phyloP scores from a whole-genome alignment of 2,329 filamentous ascomycete genomes.

The Fusarium phyllophilum region DNA sequence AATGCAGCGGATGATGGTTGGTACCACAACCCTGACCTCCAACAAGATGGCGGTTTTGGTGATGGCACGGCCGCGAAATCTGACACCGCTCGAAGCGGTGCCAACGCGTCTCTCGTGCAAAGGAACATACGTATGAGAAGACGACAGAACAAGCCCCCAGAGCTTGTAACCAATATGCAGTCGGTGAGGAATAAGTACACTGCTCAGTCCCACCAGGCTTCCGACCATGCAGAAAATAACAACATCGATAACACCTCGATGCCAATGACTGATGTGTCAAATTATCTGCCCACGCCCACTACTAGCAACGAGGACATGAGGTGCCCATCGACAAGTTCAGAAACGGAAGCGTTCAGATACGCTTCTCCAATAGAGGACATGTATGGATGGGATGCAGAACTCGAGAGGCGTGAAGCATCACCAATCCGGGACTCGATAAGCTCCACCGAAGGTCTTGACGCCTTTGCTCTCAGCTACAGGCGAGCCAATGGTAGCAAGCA shows the following conservation, averaged over 20 bases:
- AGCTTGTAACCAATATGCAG: conserved; percentile 7
- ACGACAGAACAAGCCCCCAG: conserved; percentile 26
- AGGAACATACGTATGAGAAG: conserved; percentile 41
- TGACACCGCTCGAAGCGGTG: conserved; percentile 25
- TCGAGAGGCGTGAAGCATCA: conserved; percentile 30
- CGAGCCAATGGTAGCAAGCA: conserved; percentile 42
- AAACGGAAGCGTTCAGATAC: conserved; percentile 25
- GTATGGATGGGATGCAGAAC: conserved; percentile 66
- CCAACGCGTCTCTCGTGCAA: conserved; percentile 35
- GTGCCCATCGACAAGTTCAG: conserved; percentile 18
- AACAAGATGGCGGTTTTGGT: conserved; percentile 47
- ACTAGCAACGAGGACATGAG: conserved; percentile 31
- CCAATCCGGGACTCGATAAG: conserved; percentile 19
- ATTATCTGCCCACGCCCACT: conserved; percentile 50
- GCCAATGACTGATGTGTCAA: conserved; percentile 50
- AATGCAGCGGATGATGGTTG: conserved; percentile 32
- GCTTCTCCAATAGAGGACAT: conserved; percentile 48
- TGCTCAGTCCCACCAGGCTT: conserved; percentile 3
- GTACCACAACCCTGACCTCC: conserved; percentile 32
- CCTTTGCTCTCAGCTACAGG: conserved; percentile 34
- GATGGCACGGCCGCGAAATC: conserved; percentile 63
- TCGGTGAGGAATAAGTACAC: background rate
- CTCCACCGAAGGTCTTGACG: conserved; percentile 23
- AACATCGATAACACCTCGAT: background rate
- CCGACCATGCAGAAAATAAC: conserved; percentile 7